These are phyloP conservation scores for Rosa multiflora DNA, from an alignment of 306 rosid genomes.

Conservation along the genomic window DNA sequence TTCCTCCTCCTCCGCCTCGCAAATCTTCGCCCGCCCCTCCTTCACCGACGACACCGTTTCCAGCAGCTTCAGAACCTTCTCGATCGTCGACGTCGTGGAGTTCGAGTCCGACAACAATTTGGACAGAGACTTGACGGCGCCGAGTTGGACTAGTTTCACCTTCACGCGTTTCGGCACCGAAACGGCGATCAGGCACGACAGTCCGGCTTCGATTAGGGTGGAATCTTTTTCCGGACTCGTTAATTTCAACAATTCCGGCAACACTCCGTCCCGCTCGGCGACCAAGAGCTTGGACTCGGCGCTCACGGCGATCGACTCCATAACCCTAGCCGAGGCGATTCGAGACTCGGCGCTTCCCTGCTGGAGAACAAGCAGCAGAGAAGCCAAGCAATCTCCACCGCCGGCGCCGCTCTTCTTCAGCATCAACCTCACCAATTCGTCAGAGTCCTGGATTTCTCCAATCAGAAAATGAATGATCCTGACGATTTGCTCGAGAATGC, in stretches of 20 bases:
- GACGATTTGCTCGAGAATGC: constrained; percentile 46
- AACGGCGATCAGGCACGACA: constrained; percentile 56
- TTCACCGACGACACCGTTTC: constrained; percentile 73
- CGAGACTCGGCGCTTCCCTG: constrained; percentile 47
- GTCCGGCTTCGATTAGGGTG: constrained; percentile 47
- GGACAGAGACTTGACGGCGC: constrained; percentile 46
- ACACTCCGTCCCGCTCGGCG: constrained; percentile 57
- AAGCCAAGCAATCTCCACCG: constrained; percentile 36
- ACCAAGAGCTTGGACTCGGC: constrained; percentile 61
- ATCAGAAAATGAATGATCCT: constrained; percentile 45
- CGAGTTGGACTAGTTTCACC: constrained; percentile 45
- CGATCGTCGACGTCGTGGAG: constrained; percentile 38
- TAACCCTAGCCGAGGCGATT: constrained; percentile 49
- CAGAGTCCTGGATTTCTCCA: constrained; percentile 35
- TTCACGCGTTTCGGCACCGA: constrained; percentile 56
- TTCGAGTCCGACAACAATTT: constrained; percentile 44
- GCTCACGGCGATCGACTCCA: constrained; percentile 50
- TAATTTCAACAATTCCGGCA: constrained; percentile 47
- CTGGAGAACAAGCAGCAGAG: constrained; percentile 52
- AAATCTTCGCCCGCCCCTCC: constrained; percentile 70
- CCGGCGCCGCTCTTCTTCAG: constrained; percentile 38
- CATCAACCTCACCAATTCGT: constrained; percentile 33
- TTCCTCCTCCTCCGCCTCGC: constrained; percentile 39
- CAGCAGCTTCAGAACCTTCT: constrained; percentile 61
- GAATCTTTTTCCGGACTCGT: constrained; percentile 47